Conservation (phyloP, 176 grass and related monocot genomes). For the Aegilops umbellulata region DNA sequence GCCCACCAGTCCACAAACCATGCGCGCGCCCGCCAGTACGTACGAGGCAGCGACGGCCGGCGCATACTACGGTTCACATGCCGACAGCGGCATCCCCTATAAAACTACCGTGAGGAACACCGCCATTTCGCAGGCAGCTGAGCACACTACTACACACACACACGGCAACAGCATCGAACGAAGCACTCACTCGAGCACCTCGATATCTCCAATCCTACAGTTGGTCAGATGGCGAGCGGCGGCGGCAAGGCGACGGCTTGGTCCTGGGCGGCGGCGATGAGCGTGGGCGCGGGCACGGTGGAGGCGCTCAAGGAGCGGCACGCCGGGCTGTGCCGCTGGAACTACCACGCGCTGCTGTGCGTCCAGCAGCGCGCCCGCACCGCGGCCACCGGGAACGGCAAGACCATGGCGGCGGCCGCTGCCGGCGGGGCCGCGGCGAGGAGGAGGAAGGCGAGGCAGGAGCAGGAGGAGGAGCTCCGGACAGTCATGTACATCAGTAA, state of each 20-base stretch:
- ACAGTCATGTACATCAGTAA: slow-evolving; percentile 54
- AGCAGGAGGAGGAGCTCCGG: slow-evolving; percentile 61
- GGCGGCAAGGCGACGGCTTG: slow-evolving; percentile 15
- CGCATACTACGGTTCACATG: not conserved
- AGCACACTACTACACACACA: not conserved
- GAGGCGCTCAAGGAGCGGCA: slow-evolving; percentile 60
- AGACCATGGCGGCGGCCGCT: not conserved
- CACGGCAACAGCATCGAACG: not conserved
- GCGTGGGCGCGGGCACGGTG: slow-evolving; percentile 30
- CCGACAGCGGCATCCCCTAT: not conserved
- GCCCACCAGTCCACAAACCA: slow-evolving; percentile 18
- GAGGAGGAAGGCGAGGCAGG: slow-evolving; percentile 38
- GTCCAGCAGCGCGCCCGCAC: slow-evolving; percentile 18
- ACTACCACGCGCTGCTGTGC: slow-evolving; percentile 42
- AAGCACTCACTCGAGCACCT: not conserved
- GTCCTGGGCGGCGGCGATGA: slow-evolving; percentile 45
- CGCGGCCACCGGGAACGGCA: not conserved
- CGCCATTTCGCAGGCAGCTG: not conserved
- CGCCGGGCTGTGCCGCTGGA: slow-evolving; percentile 48
- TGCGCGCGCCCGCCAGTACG: not conserved
- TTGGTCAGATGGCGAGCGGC: slow-evolving; percentile 25
- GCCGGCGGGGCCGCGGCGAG: not conserved
- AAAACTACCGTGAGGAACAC: not conserved
- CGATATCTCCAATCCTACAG: not conserved
- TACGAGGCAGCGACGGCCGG: not conserved